Base-by-base conservation (phyloP, 768 basidiomycete genomes). In the Naganishia friedmannii region DNA sequence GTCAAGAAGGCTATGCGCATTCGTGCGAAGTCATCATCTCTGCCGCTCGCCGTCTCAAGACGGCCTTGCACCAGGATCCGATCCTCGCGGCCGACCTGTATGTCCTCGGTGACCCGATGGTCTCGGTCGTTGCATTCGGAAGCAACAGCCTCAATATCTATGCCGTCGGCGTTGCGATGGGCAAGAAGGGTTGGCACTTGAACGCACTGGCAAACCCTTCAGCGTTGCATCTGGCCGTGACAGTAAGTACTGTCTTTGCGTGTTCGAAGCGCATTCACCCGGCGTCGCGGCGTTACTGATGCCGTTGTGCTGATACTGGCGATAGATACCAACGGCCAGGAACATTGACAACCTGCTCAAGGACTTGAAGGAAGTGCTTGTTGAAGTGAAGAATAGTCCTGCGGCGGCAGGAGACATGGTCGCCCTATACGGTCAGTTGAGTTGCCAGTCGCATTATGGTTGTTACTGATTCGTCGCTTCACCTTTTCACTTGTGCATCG, bases 161-260 rank as follows among this genome's bases (percentile, higher is more conserved):
- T 68, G 91, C 91, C 75, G 89, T 99, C 0, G 95, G 95, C 0
- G 95, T 96, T 82, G 84, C 83, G 70, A 94, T 97, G 93, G 82
- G 86, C 31, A 86, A 87, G 78, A 84, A 85, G 48, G 96, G 94
- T 2, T 97, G 94, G 93, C 91, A 95, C 82, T 77, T 99, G 73
- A 97, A 92, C 76, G 93, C 88, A 17, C 79, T 99, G 68, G 86
- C 84, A 53, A 84, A 86, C 12, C 92, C 93, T 0, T 83, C 90
- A 13, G 93, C 89, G 10, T 85, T 97, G 53, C 96, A 99, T 81
- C 91, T 98, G 73, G 93, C 93, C 42, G 90, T 89, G 82, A 99
- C 95, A 75, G 92, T 95, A 76, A 75, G 90, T 74, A 15, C 53
- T 10, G 37, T n/a, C n/a, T 34, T 56, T 4, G 34, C 39, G 48